phyloP scores from a whole-genome alignment of 345 rosid species.

The Citrus sp. region DNA sequence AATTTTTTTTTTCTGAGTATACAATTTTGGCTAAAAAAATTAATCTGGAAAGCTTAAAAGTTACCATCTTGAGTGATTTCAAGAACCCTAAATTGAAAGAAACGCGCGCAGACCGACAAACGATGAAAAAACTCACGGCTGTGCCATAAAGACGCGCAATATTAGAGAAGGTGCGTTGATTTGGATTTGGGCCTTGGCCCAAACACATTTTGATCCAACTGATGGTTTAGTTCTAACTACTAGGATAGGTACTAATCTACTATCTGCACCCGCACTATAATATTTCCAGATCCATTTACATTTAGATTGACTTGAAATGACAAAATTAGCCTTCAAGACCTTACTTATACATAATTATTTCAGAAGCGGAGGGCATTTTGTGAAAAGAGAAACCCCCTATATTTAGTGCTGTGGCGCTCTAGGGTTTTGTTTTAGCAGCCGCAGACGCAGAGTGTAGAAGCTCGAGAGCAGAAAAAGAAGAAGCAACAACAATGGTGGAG shows the following conservation, averaged over 20 bases:
- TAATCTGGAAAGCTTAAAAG: neutral
- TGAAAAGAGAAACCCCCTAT: constrained; percentile 1
- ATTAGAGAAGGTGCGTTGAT: neutral
- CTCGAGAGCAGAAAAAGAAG: neutral
- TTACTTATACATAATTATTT: neutral
- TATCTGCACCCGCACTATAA: neutral
- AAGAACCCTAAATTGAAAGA: neutral
- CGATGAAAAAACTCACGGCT: neutral
- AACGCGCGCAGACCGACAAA: neutral
- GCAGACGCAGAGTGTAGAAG: neutral
- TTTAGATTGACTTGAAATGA: neutral
- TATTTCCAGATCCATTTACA: neutral
- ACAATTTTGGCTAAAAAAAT: neutral
- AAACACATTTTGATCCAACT: neutral
- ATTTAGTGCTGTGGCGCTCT: neutral
- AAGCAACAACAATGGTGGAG: constrained; percentile 40
- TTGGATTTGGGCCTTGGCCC: neutral
- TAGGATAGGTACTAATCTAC: no score
- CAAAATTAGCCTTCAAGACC: neutral
- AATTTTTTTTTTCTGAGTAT: no score
- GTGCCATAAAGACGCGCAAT: no score
- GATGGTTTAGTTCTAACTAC: neutral
- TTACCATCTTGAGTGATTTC: constrained; percentile 13
- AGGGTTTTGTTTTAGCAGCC: constrained; percentile 20
- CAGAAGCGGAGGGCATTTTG: neutral